Conservation (phyloP, 2,329 filamentous ascomycete species). For the Plectosphaerella plurivora region DNA sequence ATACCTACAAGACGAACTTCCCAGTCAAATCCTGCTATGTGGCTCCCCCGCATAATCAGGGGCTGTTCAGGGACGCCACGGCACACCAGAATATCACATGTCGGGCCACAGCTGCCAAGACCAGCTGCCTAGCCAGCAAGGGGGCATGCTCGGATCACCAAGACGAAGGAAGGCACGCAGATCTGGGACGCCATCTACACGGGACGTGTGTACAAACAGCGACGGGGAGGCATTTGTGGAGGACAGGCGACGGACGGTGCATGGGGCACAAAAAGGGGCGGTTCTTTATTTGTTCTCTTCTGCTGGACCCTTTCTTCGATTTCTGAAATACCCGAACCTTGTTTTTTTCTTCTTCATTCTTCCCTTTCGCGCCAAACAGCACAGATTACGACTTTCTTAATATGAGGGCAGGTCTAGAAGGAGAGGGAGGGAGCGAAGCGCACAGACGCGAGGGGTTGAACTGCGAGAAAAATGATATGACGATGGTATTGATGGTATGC, state of each 20-base stretch:
- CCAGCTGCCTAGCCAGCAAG: neutral
- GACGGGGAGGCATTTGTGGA: neutral
- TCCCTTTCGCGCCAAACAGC: neutral
- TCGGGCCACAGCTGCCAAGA: neutral
- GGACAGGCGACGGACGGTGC: neutral
- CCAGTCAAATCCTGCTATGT: too few species aligned
- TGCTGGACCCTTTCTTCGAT: slow-evolving; percentile 7
- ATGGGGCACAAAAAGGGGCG: too few species aligned
- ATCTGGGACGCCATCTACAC: too few species aligned
- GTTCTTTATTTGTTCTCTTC: neutral
- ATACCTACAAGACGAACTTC: too few species aligned
- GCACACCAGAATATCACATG: neutral
- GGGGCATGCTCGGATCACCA: neutral
- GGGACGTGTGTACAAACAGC: too few species aligned
- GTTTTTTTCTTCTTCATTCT: slow-evolving; percentile 1
- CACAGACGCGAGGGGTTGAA: neutral
- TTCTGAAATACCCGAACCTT: slow-evolving; percentile 13
- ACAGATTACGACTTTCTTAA: neutral
- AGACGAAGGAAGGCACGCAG: neutral
- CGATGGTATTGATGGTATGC: neutral
- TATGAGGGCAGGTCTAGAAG: neutral
- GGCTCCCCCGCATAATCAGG: too few species aligned
- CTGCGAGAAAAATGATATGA: neutral
- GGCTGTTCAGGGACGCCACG: too few species aligned
- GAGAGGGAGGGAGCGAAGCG: neutral